These are phyloP conservation scores for Rhexocercosporidium sp. DNA, from an alignment of 2,329 filamentous ascomycete genomes.

Conservation along the genomic window DNA sequence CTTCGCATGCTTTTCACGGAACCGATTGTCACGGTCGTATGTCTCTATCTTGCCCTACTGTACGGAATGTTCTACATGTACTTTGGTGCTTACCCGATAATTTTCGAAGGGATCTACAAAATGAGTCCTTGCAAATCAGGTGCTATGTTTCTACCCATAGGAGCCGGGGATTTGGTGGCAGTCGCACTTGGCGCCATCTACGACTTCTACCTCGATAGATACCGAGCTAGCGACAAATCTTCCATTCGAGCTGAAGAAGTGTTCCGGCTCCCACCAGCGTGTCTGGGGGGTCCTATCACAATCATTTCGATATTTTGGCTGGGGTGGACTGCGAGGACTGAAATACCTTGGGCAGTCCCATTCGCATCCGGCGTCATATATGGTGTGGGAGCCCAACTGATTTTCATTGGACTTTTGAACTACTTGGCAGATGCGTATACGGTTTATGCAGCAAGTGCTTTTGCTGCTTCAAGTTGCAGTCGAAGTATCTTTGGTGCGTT, in stretches of 20 bases:
- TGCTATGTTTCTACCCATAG: slow-evolving; percentile 83
- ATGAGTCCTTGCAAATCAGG: slow-evolving; percentile 75
- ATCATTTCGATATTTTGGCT: slow-evolving; percentile 64
- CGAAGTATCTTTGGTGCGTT: slow-evolving; percentile 71
- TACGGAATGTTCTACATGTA: slow-evolving; percentile 65
- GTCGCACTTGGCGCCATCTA: slow-evolving; percentile 68
- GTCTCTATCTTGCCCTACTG: slow-evolving; percentile 81
- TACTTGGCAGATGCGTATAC: slow-evolving; percentile 72
- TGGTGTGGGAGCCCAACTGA: slow-evolving; percentile 5
- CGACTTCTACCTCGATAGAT: slow-evolving; percentile 63
- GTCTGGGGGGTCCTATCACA: slow-evolving; percentile 70
- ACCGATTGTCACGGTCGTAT: slow-evolving; percentile 81
- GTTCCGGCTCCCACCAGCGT: slow-evolving; percentile 73
- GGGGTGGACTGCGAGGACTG: slow-evolving; percentile 48
- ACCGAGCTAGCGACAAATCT: slow-evolving; percentile 52
- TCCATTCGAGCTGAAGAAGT: slow-evolving; percentile 71
- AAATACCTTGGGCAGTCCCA: slow-evolving; percentile 3
- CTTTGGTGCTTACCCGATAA: slow-evolving; percentile 56
- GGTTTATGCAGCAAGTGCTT: slow-evolving; percentile 76
- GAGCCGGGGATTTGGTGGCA: slow-evolving; percentile 66
- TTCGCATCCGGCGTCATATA: slow-evolving; percentile 7
- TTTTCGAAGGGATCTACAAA: slow-evolving; percentile 76
- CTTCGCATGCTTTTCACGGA: slow-evolving; percentile 67
- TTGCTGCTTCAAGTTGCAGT: slow-evolving; percentile 74
- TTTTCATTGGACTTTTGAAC: slow-evolving; percentile 59